phyloP scores from a whole-genome alignment of 1,284 basidiomycete genomes.

The Serendipita sp. region DNA sequence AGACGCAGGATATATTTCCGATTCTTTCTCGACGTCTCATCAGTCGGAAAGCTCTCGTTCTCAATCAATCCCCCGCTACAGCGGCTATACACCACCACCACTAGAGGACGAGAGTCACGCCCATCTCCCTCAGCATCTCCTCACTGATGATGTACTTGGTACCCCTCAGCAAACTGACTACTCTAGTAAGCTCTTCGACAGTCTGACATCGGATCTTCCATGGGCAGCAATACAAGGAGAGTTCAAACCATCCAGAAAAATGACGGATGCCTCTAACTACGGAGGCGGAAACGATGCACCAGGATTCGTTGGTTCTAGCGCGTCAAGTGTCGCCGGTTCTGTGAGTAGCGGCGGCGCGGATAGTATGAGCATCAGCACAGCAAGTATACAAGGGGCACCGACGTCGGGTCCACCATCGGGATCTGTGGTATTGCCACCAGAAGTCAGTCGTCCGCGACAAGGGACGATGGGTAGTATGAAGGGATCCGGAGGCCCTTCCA shows the following conservation, averaged over 20 bases:
- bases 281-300: neutral
- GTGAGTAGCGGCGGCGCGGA: constrained; percentile 19
- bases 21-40: neutral
- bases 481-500: constrained; percentile 18
- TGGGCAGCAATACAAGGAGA: neutral
- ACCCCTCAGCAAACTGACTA: constrained; percentile 6
- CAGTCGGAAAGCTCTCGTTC: neutral
- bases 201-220: neutral
- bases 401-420: neutral
- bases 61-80: neutral
- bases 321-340: constrained; percentile 25
- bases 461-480: neutral
- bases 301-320: constrained; percentile 23
- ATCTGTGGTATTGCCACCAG: neutral
- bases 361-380: constrained; percentile 8
- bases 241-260: neutral
- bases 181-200: neutral
- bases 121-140: neutral
- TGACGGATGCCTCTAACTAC: neutral
- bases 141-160: constrained; percentile 1
- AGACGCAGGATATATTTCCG: neutral
- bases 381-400: neutral
- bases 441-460: neutral
- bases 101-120: neutral
- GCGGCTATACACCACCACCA: neutral